Base-by-base conservation (phyloP, 768 basidiomycete genomes). In the Lactarius deliciosus region DNA sequence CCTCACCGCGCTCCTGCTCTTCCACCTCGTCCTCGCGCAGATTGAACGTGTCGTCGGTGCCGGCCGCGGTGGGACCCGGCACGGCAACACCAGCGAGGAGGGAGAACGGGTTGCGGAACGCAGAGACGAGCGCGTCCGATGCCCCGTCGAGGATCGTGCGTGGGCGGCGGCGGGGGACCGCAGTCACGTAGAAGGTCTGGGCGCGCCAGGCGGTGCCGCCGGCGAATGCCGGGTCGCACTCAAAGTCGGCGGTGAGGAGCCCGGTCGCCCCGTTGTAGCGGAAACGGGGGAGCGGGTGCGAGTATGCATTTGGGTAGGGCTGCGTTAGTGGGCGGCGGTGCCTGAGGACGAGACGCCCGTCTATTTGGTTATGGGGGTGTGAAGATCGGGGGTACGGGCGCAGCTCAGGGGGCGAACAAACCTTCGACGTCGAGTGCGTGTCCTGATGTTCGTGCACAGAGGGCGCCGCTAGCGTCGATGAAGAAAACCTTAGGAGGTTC, bases 361-460 rank as follows among this genome's bases (percentile, higher is more conserved):
- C 91, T 92, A 54, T 4, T 38, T 2, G 15, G 45, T 56, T n/a
- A 58, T 38, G 22, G 61, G 20, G 61, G 63, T 25, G 50, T 64
- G 57, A 57, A 36, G 20, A 55, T 57, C 68, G 57, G 3, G 3
- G 50, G 15, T 32, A 13, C 41, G 15, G 13, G 50, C 59, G 32
- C 16, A 45, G 61, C 30, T 22, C 20, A 34, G 28, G 43, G 36
- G 43, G 58, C 56, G 22, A 18, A 68, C 77, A 28, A 75, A 88
- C 91, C 84, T 81, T 93, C 86, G 41, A 94, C 76, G 71, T 94
- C 92, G 43, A 94, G 78, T 9, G 91, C 92, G 76, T 93, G 91
- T 0, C 92, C 92, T 18, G 91, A 84, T 4, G 85, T 83, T 70
- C 89, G 83, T 10, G 92, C 91, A 74, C 90, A 94, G 50, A 94